Evolutionary conservation across 2,329 filamentous ascomycete genomes (phyloP).

Genomic region (Trichoderma aggressivum): DNA sequence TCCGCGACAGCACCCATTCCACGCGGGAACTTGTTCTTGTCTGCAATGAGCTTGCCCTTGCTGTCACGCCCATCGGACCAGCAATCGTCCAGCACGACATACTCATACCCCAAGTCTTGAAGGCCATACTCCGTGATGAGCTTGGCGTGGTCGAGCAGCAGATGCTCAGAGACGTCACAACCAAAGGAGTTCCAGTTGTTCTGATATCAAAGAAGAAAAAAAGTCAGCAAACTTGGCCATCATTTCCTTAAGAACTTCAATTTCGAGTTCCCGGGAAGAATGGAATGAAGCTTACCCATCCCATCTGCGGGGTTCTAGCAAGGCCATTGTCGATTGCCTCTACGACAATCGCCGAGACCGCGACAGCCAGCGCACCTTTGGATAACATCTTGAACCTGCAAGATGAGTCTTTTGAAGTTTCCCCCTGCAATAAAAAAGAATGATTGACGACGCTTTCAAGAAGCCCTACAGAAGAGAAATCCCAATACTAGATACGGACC

Average conservation of each 20-base stretch:
- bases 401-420: neutral
- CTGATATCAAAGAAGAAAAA: neutral
- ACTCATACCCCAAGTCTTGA: constrained; percentile 29
- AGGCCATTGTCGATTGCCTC: constrained; percentile 18
- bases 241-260: no score
- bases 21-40: constrained; percentile 36
- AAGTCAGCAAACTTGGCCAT: neutral
- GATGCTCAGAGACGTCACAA: constrained; percentile 20
- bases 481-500: neutral
- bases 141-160: constrained; percentile 22
- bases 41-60: constrained; percentile 29
- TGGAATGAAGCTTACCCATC: constrained; percentile 11
- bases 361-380: constrained; percentile 12
- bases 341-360: neutral
- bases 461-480: neutral
- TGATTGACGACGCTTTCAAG: neutral
- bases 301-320: constrained; percentile 17
- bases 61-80: constrained; percentile 31
- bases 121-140: constrained; percentile 28
- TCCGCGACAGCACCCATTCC: constrained; percentile 37
- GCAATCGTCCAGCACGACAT: constrained; percentile 35
- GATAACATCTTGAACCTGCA: constrained; percentile 4
- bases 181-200: constrained; percentile 18
- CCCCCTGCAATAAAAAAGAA: neutral
- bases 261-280: neutral